Evolutionary conservation across 2,329 filamentous ascomycete species (phyloP).

Genomic region (Pseudocercospora fijiensis): DNA sequence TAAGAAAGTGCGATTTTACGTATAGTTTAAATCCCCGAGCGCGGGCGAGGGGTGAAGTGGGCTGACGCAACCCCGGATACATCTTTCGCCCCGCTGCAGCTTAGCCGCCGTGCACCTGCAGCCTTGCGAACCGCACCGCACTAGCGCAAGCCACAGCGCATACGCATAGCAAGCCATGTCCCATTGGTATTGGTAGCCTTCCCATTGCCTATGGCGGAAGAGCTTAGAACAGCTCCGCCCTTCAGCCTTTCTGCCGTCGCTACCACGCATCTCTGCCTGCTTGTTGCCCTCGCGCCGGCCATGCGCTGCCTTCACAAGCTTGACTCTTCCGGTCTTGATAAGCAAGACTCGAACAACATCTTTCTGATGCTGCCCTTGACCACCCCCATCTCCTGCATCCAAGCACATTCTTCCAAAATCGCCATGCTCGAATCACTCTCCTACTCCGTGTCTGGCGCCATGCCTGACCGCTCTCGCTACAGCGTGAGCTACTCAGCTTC

Average conservation of each 20-base stretch:
- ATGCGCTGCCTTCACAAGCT: neutral
- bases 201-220: neutral
- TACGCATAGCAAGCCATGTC: neutral
- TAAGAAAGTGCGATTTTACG: no score
- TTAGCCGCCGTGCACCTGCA: constrained; percentile 1
- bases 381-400: neutral
- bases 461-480: constrained; percentile 9
- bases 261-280: neutral
- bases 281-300: neutral
- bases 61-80: no score
- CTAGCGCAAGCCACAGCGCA: constrained; percentile 2
- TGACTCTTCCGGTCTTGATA: neutral
- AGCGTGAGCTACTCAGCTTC: constrained; percentile 9
- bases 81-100: constrained; percentile 5
- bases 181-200: constrained; percentile 14
- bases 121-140: constrained; percentile 3
- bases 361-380: neutral
- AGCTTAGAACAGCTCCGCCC: neutral
- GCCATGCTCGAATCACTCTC: constrained; percentile 12
- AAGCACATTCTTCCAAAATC: neutral
- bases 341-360: neutral
- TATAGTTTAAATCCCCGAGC: no score
- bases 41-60: no score
- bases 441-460: constrained; percentile 7
- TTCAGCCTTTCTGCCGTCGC: neutral